These are phyloP conservation scores for Neophaeococcomyces aloes DNA, from an alignment of 2,329 filamentous ascomycete genomes.

Conservation along the genomic window DNA sequence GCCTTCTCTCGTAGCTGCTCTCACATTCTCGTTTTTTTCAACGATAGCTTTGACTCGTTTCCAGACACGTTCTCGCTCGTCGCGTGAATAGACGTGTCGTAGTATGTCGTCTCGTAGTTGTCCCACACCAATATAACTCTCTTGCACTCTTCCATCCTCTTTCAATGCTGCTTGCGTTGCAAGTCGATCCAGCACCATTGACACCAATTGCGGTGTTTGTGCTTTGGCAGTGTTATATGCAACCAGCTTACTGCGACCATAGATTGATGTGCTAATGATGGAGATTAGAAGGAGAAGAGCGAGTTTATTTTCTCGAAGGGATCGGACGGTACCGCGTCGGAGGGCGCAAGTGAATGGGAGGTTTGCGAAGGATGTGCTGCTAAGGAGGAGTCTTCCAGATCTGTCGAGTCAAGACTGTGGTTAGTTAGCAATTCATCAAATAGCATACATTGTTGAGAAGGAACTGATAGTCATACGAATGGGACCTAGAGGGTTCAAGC, in stretches of 20 bases:
- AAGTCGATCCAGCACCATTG: conserved; percentile 71
- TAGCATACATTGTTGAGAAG: conserved; percentile 16
- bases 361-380: conserved; percentile 80
- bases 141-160: conserved; percentile 52
- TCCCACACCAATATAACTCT: conserved; percentile 74
- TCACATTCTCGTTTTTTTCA: conserved; percentile 86
- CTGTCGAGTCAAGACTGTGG: conserved; percentile 14
- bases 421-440: conserved; percentile 20
- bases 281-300: conserved; percentile 38
- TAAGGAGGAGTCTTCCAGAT: conserved; percentile 56
- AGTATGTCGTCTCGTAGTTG: conserved; percentile 88
- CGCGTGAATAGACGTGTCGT: conserved; percentile 65
- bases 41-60: conserved; percentile 70
- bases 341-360: conserved; percentile 64
- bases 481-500: conserved; percentile 5
- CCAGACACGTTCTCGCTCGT: conserved; percentile 73
- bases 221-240: conserved; percentile 55
- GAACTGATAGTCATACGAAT: conserved; percentile 1
- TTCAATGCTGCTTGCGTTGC: conserved; percentile 76
- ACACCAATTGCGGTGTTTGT: conserved; percentile 71
- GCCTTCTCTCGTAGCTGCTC: conserved; percentile 59
- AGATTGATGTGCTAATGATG: conserved; percentile 43
- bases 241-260: conserved; percentile 54
- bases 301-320: conserved; percentile 41
- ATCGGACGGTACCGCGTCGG: conserved; percentile 38